Percentiles rank a stretch among this genome's conserved stretches.
Evolutionary conservation across 768 basidiomycete species (phyloP).

Genomic region (Termitomyces sp.): DNA sequence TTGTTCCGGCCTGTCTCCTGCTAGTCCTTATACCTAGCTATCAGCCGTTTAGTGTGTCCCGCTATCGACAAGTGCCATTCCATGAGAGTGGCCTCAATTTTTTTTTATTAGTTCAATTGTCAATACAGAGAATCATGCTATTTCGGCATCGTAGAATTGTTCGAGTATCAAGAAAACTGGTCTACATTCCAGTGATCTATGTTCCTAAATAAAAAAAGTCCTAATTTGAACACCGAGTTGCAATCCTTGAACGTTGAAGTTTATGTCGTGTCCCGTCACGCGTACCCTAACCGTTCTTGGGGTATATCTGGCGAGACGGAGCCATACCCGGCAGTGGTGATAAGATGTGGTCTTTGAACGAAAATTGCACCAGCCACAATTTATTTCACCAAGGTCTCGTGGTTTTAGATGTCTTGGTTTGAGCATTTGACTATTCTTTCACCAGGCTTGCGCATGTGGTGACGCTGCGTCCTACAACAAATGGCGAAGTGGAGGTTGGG

Average conservation of each 20-base stretch:
- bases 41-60: not conserved
- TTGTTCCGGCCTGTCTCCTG: not conserved
- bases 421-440: too few relatives aligned
- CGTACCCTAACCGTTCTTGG: not conserved
- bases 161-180: not conserved
- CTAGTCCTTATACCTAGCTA: not conserved
- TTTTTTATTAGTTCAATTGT: not conserved
- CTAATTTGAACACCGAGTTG: not conserved
- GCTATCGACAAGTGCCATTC: not conserved
- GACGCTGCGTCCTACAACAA: too few relatives aligned
- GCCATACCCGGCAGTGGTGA: too few relatives aligned
- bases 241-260: not conserved
- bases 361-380: not conserved
- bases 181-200: not conserved
- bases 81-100: not conserved
- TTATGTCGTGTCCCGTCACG: not conserved
- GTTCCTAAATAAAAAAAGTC: not conserved
- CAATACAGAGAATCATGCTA: not conserved
- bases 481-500: too few relatives aligned
- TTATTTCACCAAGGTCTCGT: not conserved
- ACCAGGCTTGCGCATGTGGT: too few relatives aligned
- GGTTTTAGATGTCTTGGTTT: too few relatives aligned
- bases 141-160: not conserved
- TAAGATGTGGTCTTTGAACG: not conserved
- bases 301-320: not conserved